Conservation (phyloP, 176 grass and related monocot species). For the Chrysopogon serrulatus region DNA sequence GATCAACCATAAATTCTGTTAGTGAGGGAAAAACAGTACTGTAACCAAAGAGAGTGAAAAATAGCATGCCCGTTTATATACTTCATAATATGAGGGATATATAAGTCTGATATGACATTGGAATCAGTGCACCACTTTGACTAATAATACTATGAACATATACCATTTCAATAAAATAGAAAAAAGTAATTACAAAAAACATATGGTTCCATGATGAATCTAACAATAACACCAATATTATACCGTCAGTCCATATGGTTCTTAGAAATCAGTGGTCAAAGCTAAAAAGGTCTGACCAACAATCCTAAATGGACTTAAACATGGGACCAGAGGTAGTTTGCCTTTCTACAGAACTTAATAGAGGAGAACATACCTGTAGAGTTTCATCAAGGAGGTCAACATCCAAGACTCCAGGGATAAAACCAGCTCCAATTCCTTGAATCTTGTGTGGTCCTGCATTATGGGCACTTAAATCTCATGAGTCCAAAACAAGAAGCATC, state of each 20-base stretch:
- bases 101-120: background rate
- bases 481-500: conserved; percentile 18
- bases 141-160: background rate
- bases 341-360: background rate
- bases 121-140: background rate
- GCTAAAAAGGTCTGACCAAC: background rate
- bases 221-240: background rate
- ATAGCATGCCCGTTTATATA: background rate
- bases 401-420: conserved; percentile 78
- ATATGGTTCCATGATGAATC: background rate
- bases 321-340: background rate
- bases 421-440: conserved; percentile 92
- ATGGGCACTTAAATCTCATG: background rate
- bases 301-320: background rate
- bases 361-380: conserved; percentile 41
- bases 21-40: background rate
- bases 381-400: conserved; percentile 71
- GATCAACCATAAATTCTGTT: background rate
- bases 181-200: background rate
- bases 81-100: background rate
- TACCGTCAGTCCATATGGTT: background rate
- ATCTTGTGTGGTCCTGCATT: conserved; percentile 87
- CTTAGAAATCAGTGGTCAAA: background rate
- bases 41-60: background rate
- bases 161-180: background rate